Conservation (phyloP, 2,329 filamentous ascomycete genomes). For the Hypoxylon sp. region DNA sequence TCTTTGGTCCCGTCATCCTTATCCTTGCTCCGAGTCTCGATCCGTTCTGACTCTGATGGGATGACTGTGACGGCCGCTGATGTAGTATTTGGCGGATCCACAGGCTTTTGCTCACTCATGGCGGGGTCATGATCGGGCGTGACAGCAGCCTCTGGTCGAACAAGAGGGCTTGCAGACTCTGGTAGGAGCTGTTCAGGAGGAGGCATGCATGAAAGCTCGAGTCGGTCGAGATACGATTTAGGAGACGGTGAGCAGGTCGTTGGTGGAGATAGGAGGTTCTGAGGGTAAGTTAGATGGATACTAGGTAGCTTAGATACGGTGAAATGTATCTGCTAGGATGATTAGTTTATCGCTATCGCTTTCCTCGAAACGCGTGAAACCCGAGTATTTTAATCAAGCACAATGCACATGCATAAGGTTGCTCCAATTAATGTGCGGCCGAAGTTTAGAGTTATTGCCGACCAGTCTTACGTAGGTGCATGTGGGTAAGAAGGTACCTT, state of each 20-base stretch:
- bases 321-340: slow-evolving; percentile 17
- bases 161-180: slow-evolving; percentile 45
- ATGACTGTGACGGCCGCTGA: slow-evolving; percentile 37
- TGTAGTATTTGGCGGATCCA: slow-evolving; percentile 39
- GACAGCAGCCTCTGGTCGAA: slow-evolving; percentile 40
- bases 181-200: slow-evolving; percentile 48
- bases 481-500: slow-evolving; percentile 2
- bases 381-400: slow-evolving; percentile 20
- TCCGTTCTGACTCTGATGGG: slow-evolving; percentile 28
- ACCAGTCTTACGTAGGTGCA: slow-evolving; percentile 9
- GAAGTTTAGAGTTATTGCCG: slow-evolving; percentile 16
- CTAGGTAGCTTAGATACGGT: slow-evolving; percentile 9
- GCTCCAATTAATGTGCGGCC: slow-evolving; percentile 18
- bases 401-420: slow-evolving; percentile 32
- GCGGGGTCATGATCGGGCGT: slow-evolving; percentile 52
- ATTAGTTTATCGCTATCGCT: slow-evolving; percentile 45
- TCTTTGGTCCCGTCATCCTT: slow-evolving; percentile 28
- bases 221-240: slow-evolving; percentile 13
- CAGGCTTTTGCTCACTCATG: slow-evolving; percentile 51
- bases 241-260: slow-evolving; percentile 17
- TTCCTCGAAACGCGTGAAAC: slow-evolving; percentile 35
- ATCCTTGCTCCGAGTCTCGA: slow-evolving; percentile 25
- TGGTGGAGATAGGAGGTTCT: slow-evolving; percentile 25
- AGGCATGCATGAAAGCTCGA: slow-evolving; percentile 50
- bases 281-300: slow-evolving; percentile 4